A percentile compares a stretch with the other conserved stretches of the same genome.
These are phyloP conservation scores for Adiantum capillusveneris DNA, from an alignment of 75 land plant species.

Conservation along the genomic window DNA sequence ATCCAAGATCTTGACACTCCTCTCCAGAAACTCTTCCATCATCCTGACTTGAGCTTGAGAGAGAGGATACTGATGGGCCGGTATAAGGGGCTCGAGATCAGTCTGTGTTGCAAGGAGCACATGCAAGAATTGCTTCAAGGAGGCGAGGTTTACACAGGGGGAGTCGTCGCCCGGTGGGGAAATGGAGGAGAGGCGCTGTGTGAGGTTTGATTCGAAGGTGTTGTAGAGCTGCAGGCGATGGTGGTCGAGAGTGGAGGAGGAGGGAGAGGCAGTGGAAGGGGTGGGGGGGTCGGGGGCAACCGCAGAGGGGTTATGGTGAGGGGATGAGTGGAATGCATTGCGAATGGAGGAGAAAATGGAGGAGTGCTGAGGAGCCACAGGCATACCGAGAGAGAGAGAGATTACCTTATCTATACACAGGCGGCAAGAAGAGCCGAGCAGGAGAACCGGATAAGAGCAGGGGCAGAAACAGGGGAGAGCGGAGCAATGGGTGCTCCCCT, in stretches of 20 bases:
- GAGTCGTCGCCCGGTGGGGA: neutral
- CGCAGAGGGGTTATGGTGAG: neutral
- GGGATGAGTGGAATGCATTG: neutral
- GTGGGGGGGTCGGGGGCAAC: neutral
- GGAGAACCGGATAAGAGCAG: too few relatives aligned
- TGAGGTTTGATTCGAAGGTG: constrained; percentile 2
- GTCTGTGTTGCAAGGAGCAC: constrained; percentile 1
- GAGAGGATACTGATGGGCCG: neutral
- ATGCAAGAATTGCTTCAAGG: neutral
- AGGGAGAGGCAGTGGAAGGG: too few relatives aligned
- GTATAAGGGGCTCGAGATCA: neutral
- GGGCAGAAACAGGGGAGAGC: too few relatives aligned
- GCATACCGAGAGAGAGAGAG: too few relatives aligned
- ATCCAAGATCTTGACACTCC: constrained; percentile 4
- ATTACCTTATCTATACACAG: too few relatives aligned
- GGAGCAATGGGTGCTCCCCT: too few relatives aligned
- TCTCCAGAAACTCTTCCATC: constrained; percentile 5
- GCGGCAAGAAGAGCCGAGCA: too few relatives aligned
- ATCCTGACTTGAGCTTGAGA: neutral
- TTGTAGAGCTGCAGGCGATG: neutral
- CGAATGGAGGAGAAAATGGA: neutral
- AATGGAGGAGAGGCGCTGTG: neutral
- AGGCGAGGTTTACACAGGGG: neutral
- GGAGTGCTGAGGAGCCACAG: too few relatives aligned
- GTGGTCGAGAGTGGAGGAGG: constrained; percentile 1